phyloP scores from a whole-genome alignment of 495 filamentous ascomycete species.

The Xylaria flabelliformis region DNA sequence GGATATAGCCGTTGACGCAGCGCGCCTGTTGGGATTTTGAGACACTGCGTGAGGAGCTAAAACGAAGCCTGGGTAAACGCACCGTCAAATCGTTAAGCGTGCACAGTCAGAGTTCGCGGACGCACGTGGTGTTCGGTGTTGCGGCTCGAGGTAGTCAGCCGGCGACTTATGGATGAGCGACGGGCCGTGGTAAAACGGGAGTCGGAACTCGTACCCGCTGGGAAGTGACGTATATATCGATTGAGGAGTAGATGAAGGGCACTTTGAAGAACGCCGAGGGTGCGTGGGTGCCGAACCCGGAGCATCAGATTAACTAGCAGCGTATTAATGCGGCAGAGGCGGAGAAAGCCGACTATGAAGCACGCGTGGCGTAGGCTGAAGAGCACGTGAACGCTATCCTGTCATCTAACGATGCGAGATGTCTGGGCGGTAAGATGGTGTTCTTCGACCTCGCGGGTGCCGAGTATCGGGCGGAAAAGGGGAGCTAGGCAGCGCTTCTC shows the following conservation, averaged over 20 bases:
- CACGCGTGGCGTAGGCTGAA: background rate
- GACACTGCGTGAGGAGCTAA: background rate
- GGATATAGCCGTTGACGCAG: background rate
- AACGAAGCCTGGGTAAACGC: background rate
- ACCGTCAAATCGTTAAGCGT: background rate
- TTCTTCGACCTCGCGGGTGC: background rate
- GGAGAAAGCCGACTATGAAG: too few relatives aligned
- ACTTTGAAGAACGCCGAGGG: too few relatives aligned
- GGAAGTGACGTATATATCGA: too few relatives aligned
- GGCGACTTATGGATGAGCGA: too few relatives aligned
- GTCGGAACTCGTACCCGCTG: too few relatives aligned
- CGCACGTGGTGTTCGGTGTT: background rate
- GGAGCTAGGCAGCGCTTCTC: background rate
- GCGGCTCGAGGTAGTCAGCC: too few relatives aligned
- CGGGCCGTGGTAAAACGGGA: too few relatives aligned
- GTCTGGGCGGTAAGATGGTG: constrained; percentile 4
- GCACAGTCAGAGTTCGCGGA: background rate
- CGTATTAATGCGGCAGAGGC: too few relatives aligned
- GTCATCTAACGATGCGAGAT: background rate
- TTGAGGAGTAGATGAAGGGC: too few relatives aligned
- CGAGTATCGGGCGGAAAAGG: background rate
- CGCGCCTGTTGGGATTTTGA: background rate
- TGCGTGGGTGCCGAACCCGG: too few relatives aligned
- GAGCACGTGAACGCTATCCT: background rate
- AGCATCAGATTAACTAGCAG: too few relatives aligned